phyloP scores from a whole-genome alignment of 331 rosid species.

The Rosa hybrid region DNA sequence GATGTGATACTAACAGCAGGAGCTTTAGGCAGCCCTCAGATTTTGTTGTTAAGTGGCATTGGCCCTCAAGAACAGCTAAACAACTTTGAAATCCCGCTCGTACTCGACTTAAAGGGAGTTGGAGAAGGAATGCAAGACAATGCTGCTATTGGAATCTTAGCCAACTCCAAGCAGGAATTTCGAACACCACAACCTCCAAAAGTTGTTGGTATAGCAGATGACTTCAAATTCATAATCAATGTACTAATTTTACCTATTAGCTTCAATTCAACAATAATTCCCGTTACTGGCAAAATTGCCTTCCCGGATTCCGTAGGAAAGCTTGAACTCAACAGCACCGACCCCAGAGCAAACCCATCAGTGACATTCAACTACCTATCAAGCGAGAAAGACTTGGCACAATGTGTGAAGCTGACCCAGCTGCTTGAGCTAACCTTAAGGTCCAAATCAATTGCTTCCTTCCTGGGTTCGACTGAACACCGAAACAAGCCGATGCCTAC shows the following conservation, averaged over 20 bases:
- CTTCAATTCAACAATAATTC: conserved; percentile 49
- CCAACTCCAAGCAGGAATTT: too few species aligned
- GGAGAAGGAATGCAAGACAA: too few species aligned
- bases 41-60: background rate
- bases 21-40: conserved; percentile 76
- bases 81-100: too few species aligned
- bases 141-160: too few species aligned
- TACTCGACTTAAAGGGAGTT: too few species aligned
- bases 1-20: conserved; percentile 70
- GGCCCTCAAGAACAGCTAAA: too few species aligned
- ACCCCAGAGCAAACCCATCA: conserved; percentile 64
- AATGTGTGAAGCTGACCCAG: conserved; percentile 53
- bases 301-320: conserved; percentile 54
- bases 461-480: conserved; percentile 39
- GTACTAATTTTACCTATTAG: conserved; percentile 57
- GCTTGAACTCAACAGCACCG: conserved; percentile 52
- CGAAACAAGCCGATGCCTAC: conserved; percentile 33
- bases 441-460: conserved; percentile 51
- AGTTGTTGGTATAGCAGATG: conserved; percentile 1
- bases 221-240: conserved; percentile 56
- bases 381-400: conserved; percentile 26
- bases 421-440: conserved; percentile 52
- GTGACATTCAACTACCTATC: conserved; percentile 62
- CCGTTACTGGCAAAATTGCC: conserved; percentile 59
- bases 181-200: too few species aligned